A percentile compares a stretch with the other conserved stretches of the same genome.
Conservation (phyloP, 164 flowering plant species). For the Litsea cubeba region DNA sequence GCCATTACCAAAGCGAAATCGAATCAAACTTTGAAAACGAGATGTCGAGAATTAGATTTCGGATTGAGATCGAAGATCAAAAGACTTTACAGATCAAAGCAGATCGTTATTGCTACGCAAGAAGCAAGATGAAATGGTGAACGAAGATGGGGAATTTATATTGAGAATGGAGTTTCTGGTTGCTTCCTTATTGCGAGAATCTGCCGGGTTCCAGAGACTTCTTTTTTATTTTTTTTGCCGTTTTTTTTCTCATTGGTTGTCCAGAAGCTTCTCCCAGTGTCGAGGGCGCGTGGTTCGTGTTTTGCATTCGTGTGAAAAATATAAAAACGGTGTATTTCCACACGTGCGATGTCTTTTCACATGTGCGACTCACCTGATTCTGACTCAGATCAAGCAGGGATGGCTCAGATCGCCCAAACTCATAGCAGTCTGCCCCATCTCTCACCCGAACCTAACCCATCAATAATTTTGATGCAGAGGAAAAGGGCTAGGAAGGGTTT, state of each 20-base stretch:
- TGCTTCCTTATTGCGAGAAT: neutral
- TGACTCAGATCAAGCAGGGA: too few species aligned
- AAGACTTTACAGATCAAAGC: neutral
- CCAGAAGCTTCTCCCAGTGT: constrained; percentile 6
- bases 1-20: constrained; percentile 4
- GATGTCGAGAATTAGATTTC: neutral
- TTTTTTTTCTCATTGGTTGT: neutral
- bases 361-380: too few species aligned
- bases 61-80: neutral
- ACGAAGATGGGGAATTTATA: constrained; percentile 3
- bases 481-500: too few species aligned
- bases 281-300: too few species aligned
- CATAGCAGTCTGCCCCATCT: too few species aligned
- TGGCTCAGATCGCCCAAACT: too few species aligned
- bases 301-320: too few species aligned
- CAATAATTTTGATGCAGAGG: too few species aligned
- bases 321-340: too few species aligned
- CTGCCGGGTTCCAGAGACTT: constrained; percentile 6
- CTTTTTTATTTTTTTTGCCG: neutral
- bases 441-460: too few species aligned
- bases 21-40: too few species aligned
- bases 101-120: neutral
- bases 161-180: neutral
- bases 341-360: too few species aligned
- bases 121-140: neutral